phyloP scores from a whole-genome alignment of 495 filamentous ascomycete species.

The Penicillium roqueforti region DNA sequence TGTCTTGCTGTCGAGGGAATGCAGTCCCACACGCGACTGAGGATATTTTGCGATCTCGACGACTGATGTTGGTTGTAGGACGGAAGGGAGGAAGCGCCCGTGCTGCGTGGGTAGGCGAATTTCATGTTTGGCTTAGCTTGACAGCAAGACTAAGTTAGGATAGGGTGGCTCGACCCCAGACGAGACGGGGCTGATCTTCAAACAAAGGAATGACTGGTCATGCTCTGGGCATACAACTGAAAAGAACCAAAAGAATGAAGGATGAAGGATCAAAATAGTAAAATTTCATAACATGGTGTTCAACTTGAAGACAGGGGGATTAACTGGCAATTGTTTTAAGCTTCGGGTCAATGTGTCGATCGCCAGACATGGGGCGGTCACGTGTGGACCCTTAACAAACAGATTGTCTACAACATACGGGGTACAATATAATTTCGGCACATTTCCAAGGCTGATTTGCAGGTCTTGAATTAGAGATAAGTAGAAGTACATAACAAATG shows the following conservation, averaged over 20 bases:
- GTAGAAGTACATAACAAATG: conserved; percentile 19
- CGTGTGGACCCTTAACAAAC: conserved; percentile 1
- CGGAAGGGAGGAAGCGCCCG: conserved; percentile 29
- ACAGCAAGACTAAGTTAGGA: conserved; percentile 1
- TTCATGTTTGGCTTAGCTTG: conserved; percentile 33
- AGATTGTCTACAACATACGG: background rate
- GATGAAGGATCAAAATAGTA: background rate
- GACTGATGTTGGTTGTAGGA: conserved; percentile 20
- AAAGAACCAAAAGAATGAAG: conserved; percentile 9
- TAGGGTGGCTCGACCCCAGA: conserved; percentile 11
- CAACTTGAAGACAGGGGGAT: conserved; percentile 12
- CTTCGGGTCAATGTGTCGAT: conserved; percentile 11
- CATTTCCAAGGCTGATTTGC: background rate
- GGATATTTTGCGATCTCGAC: conserved; percentile 8
- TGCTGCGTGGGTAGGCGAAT: conserved; percentile 35
- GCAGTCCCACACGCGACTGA: conserved; percentile 13
- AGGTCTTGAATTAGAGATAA: conserved; percentile 14
- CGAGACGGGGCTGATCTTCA: conserved; percentile 13
- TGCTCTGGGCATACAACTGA: conserved; percentile 13
- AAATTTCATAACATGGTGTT: conserved; percentile 9
- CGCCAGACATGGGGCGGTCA: conserved; percentile 8
- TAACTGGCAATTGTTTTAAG: conserved; percentile 1
- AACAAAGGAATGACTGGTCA: conserved; percentile 22
- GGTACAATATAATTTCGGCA: background rate
- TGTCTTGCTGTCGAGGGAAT: conserved; percentile 21